A percentile compares a stretch with the other conserved stretches of the same genome.
Evolutionary conservation across 805 yeast genomes (phyloP).

Genomic region (Cyberlindnera mrakii): DNA sequence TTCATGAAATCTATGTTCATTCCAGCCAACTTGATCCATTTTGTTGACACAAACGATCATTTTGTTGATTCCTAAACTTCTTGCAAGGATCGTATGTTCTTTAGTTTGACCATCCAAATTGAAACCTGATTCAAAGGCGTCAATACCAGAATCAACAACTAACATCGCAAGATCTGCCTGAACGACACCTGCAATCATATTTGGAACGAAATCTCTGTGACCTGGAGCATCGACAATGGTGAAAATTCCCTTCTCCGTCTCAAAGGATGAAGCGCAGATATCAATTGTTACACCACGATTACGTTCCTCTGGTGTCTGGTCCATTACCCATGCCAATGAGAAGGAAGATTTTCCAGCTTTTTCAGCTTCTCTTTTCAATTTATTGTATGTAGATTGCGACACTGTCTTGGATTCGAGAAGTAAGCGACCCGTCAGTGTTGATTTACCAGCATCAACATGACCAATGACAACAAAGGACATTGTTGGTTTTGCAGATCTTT

Average conservation of each 20-base stretch:
- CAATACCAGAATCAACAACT: conserved; percentile 87
- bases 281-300: conserved; percentile 96
- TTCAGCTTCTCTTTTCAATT: conserved; percentile 96
- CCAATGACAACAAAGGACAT: conserved; percentile 99
- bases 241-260: conserved; percentile 83
- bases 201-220: conserved; percentile 94
- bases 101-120: conserved; percentile 93
- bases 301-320: conserved; percentile 93
- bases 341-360: conserved; percentile 96
- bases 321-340: conserved; percentile 97
- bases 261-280: conserved; percentile 89
- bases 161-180: conserved; percentile 91
- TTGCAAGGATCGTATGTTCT: conserved; percentile 89
- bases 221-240: conserved; percentile 95
- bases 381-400: conserved; percentile 94
- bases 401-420: conserved; percentile 96
- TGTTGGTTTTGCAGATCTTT: conserved; percentile 91
- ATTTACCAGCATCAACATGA: conserved; percentile 99
- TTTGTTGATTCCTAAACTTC: conserved; percentile 83
- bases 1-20: conserved; percentile 73
- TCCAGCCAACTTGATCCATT: conserved; percentile 93
- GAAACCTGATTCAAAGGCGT: conserved; percentile 95
- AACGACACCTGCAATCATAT: conserved; percentile 93
- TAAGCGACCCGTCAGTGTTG: conserved; percentile 98
- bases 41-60: conserved; percentile 88